Evolutionary conservation across 305 asterid genomes (phyloP), one percentile per base, ranked within the genome.

Genomic region (Solanum hybrid): DNA sequence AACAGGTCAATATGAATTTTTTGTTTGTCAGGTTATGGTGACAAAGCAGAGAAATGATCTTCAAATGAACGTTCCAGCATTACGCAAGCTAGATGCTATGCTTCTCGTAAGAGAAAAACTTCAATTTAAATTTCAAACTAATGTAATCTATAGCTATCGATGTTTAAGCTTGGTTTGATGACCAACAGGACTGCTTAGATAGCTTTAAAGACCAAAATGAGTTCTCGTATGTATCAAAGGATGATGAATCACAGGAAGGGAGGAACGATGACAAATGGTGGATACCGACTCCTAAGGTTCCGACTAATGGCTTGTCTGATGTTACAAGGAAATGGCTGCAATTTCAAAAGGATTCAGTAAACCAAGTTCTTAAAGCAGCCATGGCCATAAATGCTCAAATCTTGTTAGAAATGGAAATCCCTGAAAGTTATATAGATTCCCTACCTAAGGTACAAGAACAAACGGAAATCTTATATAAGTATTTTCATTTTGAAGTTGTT

Each of bases 331-430:
- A 94, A 92, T 95, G 96, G 96, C 76, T 95, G 89, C 98, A 95
- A 51, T 92, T 90, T 88, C 98, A 95, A 81, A 95, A 95, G 94
- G 98, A 95, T 86, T 94, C 95, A 2, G 98, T 95, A 14, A 92
- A 92, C 77, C 98, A 95, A 93, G 97, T 95, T 11, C 92, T 93
- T 2, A 95, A 95, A 93, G 97, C 97, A 86, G 95, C 98, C 14
- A 94, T 95, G 98, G 98, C 98, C 13, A 95, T 95, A 84, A 95
- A 95, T 66, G 97, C 96, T 89, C 98, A 95, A 87, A 92, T 94
- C 78, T 91, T 95, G 14, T 35, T 92, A 3, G 97, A 95, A 91
- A 95, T 95, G 96, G 96, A 95, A 88, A 92, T 95, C 87, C 98
- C 97, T 2, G 98, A 95, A 73, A 92, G 86, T 92, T 95, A 95